Evolutionary conservation across 257 asterid genomes (phyloP).

Genomic region (Solanum peruvianum): DNA sequence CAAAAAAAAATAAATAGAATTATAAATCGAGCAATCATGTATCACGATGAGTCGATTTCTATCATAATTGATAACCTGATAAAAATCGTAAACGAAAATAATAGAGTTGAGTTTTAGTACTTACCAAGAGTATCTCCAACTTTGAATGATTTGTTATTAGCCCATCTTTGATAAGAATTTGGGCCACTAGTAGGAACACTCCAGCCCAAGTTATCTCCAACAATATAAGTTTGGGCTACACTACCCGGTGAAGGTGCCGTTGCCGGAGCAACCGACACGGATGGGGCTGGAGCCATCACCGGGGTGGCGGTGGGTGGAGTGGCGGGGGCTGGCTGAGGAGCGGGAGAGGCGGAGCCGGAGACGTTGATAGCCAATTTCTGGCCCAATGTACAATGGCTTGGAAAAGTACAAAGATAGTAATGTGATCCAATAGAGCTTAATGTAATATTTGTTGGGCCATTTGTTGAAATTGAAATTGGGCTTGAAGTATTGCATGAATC

Average conservation of each 20-base stretch:
- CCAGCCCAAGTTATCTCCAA: slow-evolving; percentile 69
- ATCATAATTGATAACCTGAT: neutral
- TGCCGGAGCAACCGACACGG: slow-evolving; percentile 13
- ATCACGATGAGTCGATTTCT: neutral
- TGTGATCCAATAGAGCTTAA: slow-evolving; percentile 41
- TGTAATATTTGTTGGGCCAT: slow-evolving; percentile 42
- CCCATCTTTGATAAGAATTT: slow-evolving; percentile 47
- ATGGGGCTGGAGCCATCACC: neutral
- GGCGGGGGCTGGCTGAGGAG: slow-evolving; percentile 1
- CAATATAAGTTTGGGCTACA: slow-evolving; percentile 21
- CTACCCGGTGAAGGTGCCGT: slow-evolving; percentile 16
- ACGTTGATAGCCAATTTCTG: slow-evolving; percentile 57
- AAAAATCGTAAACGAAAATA: neutral
- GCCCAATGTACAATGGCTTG: slow-evolving; percentile 36
- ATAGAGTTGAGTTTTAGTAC: neutral
- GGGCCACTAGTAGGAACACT: slow-evolving; percentile 39
- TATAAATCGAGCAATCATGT: neutral
- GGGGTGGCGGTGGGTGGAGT: slow-evolving; percentile 2
- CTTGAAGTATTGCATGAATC: slow-evolving; percentile 36
- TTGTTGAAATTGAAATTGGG: slow-evolving; percentile 26
- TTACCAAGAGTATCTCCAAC: slow-evolving; percentile 66
- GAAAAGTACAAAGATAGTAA: slow-evolving; percentile 40
- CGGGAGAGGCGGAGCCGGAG: slow-evolving; percentile 21
- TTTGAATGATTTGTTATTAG: slow-evolving; percentile 26
- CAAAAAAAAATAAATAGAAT: accelerated